Evolutionary conservation across 768 basidiomycete genomes (phyloP), one percentile per base, ranked within the genome.

Genomic region (Podaxis pistillaris): DNA sequence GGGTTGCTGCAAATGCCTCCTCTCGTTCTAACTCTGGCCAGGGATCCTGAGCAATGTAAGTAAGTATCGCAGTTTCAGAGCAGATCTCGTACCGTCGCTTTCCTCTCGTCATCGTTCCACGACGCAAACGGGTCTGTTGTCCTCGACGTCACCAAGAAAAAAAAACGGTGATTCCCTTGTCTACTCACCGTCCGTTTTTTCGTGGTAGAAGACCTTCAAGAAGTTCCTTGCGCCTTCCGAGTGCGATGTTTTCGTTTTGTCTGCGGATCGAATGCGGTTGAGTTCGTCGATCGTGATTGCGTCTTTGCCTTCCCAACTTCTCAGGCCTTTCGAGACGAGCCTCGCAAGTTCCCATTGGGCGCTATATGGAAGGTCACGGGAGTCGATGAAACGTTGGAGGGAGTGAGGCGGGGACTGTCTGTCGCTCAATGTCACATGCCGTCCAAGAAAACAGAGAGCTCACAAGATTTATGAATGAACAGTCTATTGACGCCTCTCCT

Each of bases 1-100:
- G 65, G 19, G 76, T 74, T 55, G 78, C 74, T 9, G 70, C 64
- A 63, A 72, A 72, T 0, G 83, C 86, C 4, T 83, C 80, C 67
- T 91, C 89, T 4, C 66, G 71, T 65, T 90, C 87, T 3, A 90
- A 72, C 68, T 89, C 86, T 47, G 68, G 68, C 87, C 87, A 91
- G 0, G 87, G 86, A 12, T 78, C 76, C 88, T 90, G 51, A 15
- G 60, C 33, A 52, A 11, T 19, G 54, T 57, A 38, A 64, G 26
- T 19, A 5, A 15, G 8, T 9, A 52, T 36, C 53, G 8, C 8
- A 49, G 46, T 24, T 51, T 30, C 41, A 22, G n/a, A 40, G 58
- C 7, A 17, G 49, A 22, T 12, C 37, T 15, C 64, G 50, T 56
- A 69, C 71, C 36, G 67, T 70, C 11, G 69, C 65, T 28, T 40